phyloP scores from a whole-genome alignment of 495 filamentous ascomycete genomes.

The Melanomma pulvis-pyrius region DNA sequence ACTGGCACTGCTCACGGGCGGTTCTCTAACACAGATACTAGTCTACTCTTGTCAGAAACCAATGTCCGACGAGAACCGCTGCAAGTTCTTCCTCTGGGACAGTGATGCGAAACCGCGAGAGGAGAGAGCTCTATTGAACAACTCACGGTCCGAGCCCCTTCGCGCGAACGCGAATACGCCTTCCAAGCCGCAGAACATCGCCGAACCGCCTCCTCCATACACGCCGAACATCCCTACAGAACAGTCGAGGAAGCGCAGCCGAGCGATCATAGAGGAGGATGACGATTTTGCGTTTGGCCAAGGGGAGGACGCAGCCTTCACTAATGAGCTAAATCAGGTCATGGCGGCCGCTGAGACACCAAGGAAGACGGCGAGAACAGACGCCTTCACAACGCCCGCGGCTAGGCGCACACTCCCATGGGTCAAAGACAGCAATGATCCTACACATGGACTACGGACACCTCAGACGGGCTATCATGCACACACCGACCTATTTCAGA shows the following conservation, averaged over 20 bases:
- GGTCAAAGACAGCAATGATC: constrained; percentile 34
- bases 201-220: constrained; percentile 29
- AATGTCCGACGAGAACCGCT: constrained; percentile 48
- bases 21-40: constrained; percentile 29
- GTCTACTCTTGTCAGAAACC: constrained; percentile 68
- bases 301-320: constrained; percentile 2
- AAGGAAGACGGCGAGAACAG: constrained; percentile 53
- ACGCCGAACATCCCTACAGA: constrained; percentile 19
- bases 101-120: constrained; percentile 64
- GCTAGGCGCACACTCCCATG: constrained; percentile 56
- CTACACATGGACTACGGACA: constrained; percentile 36
- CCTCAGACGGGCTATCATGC: constrained; percentile 26
- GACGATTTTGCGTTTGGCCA: constrained; percentile 25
- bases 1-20: constrained; percentile 48
- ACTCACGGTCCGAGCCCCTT: constrained; percentile 49
- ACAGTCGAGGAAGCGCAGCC: constrained; percentile 21
- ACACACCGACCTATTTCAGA: constrained; percentile 29
- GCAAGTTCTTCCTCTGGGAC: constrained; percentile 74
- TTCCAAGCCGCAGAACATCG: constrained; percentile 11
- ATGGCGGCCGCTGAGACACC: constrained; percentile 48
- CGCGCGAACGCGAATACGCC: constrained; percentile 28
- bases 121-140: constrained; percentile 53
- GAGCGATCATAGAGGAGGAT: neutral
- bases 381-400: constrained; percentile 51
- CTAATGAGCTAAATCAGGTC: constrained; percentile 9